These are phyloP conservation scores for Penicillium sp. DNA, from an alignment of 2,329 filamentous ascomycete species.

Conservation along the genomic window DNA sequence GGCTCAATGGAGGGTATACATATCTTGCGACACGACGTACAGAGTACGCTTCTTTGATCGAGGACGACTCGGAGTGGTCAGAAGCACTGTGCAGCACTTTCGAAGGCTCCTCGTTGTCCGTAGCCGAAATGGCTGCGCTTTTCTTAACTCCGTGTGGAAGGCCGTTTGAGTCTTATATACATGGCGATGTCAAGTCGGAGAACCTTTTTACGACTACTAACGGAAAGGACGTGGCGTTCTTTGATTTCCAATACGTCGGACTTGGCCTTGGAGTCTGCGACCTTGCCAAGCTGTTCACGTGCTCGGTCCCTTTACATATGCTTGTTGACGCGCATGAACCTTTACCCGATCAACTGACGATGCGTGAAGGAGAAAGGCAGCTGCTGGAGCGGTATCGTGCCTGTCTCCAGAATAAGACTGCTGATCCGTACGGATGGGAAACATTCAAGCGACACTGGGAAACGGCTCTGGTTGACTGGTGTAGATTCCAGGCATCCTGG, in stretches of 20 bases:
- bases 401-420: slow-evolving; percentile 3
- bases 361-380: slow-evolving; percentile 52
- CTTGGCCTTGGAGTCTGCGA: slow-evolving; percentile 66
- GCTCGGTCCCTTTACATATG: slow-evolving; percentile 60
- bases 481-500: slow-evolving; percentile 62
- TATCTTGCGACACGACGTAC: slow-evolving; percentile 63
- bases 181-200: slow-evolving; percentile 70
- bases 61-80: slow-evolving; percentile 59
- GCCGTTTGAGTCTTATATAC: slow-evolving; percentile 58
- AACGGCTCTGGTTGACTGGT: slow-evolving; percentile 67
- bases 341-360: slow-evolving; percentile 44
- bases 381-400: slow-evolving; percentile 54
- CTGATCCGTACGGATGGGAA: slow-evolving; percentile 54
- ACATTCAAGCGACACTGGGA: slow-evolving; percentile 63
- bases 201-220: slow-evolving; percentile 60
- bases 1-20: slow-evolving; percentile 69
- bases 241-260: slow-evolving; percentile 69
- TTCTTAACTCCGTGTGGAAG: slow-evolving; percentile 51
- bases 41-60: slow-evolving; percentile 54
- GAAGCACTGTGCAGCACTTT: slow-evolving; percentile 46
- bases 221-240: slow-evolving; percentile 60
- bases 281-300: slow-evolving; percentile 66
- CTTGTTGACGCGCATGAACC: slow-evolving; percentile 38
- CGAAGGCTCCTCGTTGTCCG: slow-evolving; percentile 27
- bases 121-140: slow-evolving; percentile 55